Conservation (phyloP, 306 rosid species). For the Gillenia trifoliata region DNA sequence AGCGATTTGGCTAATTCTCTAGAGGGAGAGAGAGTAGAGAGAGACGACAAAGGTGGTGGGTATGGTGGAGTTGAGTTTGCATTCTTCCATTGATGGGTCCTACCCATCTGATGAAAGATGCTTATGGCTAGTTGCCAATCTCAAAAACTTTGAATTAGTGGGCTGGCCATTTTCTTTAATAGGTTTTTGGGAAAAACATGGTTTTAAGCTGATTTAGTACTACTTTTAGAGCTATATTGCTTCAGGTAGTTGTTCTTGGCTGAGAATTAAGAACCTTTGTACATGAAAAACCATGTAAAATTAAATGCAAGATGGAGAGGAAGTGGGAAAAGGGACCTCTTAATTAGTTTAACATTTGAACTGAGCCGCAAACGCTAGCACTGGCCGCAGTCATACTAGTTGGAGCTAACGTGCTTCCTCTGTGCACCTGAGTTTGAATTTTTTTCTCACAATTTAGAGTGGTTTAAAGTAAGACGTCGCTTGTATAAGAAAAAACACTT, state of each 20-base stretch:
- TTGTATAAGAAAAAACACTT: no score
- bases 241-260: not conserved
- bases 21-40: not conserved
- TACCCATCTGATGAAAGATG: slow-evolving; percentile 40
- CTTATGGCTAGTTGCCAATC: slow-evolving; percentile 31
- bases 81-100: slow-evolving; percentile 28
- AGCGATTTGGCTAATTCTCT: slow-evolving; percentile 7
- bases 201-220: not conserved
- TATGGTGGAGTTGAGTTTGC: slow-evolving; percentile 19
- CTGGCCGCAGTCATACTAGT: no score
- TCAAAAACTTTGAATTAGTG: slow-evolving; percentile 30
- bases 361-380: no score
- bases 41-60: slow-evolving; percentile 21
- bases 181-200: not conserved
- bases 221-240: not conserved
- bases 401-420: not conserved
- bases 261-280: slow-evolving; percentile 1
- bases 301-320: not conserved
- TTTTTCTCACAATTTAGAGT: no score
- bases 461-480: no score
- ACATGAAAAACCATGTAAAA: slow-evolving; percentile 6
- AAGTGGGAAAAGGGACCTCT: not conserved
- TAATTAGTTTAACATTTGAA: not conserved
- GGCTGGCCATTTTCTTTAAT: slow-evolving; percentile 17
- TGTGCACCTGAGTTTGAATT: no score